Base-by-base conservation (phyloP, 139 green algal genomes). In the Coelastrella sp. region DNA sequence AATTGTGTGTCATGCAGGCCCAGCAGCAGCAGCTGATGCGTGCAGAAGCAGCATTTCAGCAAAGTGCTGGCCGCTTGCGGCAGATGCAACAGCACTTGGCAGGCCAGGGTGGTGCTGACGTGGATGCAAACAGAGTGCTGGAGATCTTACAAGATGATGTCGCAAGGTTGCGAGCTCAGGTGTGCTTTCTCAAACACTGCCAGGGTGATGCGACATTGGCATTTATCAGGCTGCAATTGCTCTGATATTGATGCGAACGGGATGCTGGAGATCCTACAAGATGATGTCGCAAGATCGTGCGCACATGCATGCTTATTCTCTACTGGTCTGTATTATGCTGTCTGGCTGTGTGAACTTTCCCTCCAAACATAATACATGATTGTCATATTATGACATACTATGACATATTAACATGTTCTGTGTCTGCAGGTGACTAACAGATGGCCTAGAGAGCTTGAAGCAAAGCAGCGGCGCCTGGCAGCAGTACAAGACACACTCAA, bases 401-500 rank as follows among this genome's bases (percentile, higher is more conserved):
- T 64, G 7, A 22, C 73, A 20, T 0, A 13, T 19, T 19, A 71
- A 71, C 10, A 19, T 10, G 3, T 73, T 22, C 14, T 14, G 8
- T 10, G 13, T 13, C n/a, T 86, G 81, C 82, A 88, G 83, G 83
- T 88, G 5, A 58, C 68, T 5, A 47, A 57, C 5, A 66, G 56
- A 17, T 92, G 91, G 75, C 92, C 93, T n/a, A 92, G 91, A 77
- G 94, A 95, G 77, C 85, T 96, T 57, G 94, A 96, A 88, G 88
- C 89, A 76, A 90, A 91, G 14, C 92, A 96, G 90, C 91, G 92
- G 75, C 91, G 92, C 0, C 82, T 92, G 77, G 73, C 71, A 4
- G 92, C 92, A 59, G 85, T 96, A 77, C 89, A 92, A 20, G 91
- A 95, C 88, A 92, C 92, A 47, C 90, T 96, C 23, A 91, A 85